Evolutionary conservation across 2,329 filamentous ascomycete genomes (phyloP).

Genomic region (Beauveria medogensis): DNA sequence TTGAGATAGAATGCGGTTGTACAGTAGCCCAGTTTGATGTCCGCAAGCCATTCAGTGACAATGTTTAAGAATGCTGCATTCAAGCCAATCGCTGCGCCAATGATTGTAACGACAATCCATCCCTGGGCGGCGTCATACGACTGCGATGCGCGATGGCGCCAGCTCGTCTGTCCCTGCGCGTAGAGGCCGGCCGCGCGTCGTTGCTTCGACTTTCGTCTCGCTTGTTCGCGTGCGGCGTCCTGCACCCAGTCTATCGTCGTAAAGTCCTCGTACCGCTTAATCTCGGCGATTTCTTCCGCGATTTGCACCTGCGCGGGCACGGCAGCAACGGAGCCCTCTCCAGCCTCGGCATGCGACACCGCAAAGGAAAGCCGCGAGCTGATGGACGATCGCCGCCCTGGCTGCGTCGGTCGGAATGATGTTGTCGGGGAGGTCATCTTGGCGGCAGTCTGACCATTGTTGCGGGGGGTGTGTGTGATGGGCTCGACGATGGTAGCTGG

Average conservation of each 20-base stretch:
- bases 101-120: constrained; percentile 94
- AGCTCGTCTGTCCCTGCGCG: constrained; percentile 61
- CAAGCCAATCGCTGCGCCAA: constrained; percentile 84
- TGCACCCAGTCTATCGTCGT: constrained; percentile 99
- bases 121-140: constrained; percentile 94
- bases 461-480: constrained; percentile 5
- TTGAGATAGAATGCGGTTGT: constrained; percentile 94
- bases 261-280: constrained; percentile 98
- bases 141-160: constrained; percentile 73
- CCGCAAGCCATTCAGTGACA: constrained; percentile 90
- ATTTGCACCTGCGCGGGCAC: constrained; percentile 59
- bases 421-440: constrained; percentile 36
- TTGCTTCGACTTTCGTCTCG: constrained; percentile 67
- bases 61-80: constrained; percentile 94
- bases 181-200: constrained; percentile 65
- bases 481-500: neutral
- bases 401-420: constrained; percentile 12
- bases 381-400: constrained; percentile 45
- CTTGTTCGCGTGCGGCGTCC: constrained; percentile 85
- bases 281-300: constrained; percentile 92
- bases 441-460: constrained; percentile 25
- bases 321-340: constrained; percentile 43
- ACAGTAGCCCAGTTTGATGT: constrained; percentile 95
- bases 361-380: constrained; percentile 60
- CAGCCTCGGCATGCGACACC: constrained; percentile 56